Base-by-base conservation (phyloP, 2,329 filamentous ascomycete genomes). In the Pezicula neosporulosa region DNA sequence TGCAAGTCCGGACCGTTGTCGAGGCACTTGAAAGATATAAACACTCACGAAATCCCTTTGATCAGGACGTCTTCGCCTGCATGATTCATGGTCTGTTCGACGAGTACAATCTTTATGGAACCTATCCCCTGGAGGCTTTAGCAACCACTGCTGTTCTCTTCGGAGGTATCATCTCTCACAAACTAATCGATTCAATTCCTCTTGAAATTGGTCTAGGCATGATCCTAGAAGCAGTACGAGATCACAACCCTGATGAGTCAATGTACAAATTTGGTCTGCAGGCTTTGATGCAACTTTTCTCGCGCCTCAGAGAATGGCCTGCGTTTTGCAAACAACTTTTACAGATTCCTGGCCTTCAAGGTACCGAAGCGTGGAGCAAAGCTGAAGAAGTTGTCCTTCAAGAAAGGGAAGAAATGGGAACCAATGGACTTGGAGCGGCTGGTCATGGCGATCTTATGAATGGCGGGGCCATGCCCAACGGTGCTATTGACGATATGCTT, bases 251-350 rank as follows among this genome's bases (percentile, higher is more conserved):
- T 1, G 88, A 95, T 30, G 85, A 92, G 54, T 85, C 90, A 1
- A 97, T 99, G 94, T 97, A 94, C 75, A 96, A 97, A 63, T 99
- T 99, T 66, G 94, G 95, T 10, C 79, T 99, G 12, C 94, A 99
- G 67, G 94, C 94, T 15, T 80, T 99, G 54, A 86, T 97, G 67
- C 91, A 97, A 68, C 81, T 97, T 49, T 85, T 90, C 50, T 79
- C 83, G 37, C 84, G 94, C 38, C 83, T 99, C 45, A 80, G 84
- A 4, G 94, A 99, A 66, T 99, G 94, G 94, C 90, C 91, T n/a
- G 89, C 89, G 2, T 95, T 97, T 63, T 97, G 93, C 68, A 86
- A 87, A 55, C 83, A 94, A 55, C 80, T 99, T 6, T 72, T 95
- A 19, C 86, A 90, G 55, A 90, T 96, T 37, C 86, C 88, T 0